A percentile compares a stretch with the other conserved stretches of the same genome.
Evolutionary conservation across 371 early-diverging fungal species (phyloP).

Genomic region (Parasitella parasitica): DNA sequence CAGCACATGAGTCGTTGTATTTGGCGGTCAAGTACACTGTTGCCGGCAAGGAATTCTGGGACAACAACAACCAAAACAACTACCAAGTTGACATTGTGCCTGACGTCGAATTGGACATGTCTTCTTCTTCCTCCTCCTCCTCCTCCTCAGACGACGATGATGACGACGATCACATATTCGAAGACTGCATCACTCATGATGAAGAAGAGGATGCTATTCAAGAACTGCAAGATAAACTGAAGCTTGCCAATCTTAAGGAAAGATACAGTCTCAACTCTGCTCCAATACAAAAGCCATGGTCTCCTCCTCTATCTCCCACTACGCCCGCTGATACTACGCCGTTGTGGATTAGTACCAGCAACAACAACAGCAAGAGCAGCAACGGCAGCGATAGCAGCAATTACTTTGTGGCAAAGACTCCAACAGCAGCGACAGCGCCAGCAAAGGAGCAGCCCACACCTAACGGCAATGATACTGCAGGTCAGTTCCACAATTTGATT

Average conservation of each 20-base stretch:
- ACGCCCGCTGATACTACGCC: conserved; percentile 13
- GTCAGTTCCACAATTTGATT: conserved; percentile 36
- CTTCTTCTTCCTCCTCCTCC: conserved; percentile 4
- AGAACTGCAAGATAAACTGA: neutral
- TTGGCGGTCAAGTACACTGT: conserved; percentile 50
- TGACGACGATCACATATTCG: conserved; percentile 8
- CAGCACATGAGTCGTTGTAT: conserved; percentile 7
- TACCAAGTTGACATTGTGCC: conserved; percentile 39
- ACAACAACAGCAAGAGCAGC: neutral
- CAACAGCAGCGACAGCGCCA: neutral
- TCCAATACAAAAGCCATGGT: conserved; percentile 1
- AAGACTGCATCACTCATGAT: neutral
- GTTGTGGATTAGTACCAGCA: conserved; percentile 1
- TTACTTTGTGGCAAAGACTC: neutral
- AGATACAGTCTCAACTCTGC: conserved; percentile 2
- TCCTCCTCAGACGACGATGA: conserved; percentile 21
- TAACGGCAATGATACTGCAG: neutral
- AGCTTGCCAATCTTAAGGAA: neutral
- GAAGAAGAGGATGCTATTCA: neutral
- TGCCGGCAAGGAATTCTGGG: conserved; percentile 72
- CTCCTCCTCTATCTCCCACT: conserved; percentile 21
- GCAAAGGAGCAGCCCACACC: neutral
- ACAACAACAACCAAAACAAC: conserved; percentile 74
- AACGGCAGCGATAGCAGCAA: no score
- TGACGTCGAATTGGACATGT: neutral